Base-by-base conservation (phyloP, 176 grass and related monocot species). In the Lolium multiflorum region DNA sequence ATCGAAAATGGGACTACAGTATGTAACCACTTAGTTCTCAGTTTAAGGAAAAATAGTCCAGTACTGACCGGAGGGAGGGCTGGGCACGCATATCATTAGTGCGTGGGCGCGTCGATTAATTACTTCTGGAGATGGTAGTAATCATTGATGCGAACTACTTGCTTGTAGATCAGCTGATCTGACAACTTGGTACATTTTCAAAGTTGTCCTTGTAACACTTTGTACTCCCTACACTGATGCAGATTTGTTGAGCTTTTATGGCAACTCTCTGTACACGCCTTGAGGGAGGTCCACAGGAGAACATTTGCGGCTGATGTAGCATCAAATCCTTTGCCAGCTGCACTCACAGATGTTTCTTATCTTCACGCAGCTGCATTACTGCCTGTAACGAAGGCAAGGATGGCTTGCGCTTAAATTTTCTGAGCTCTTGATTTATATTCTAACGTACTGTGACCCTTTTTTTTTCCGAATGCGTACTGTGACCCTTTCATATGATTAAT, bases 191-290 rank as follows among this genome's bases (percentile, higher is more conserved):
- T 25, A 71, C 47, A 71, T 77, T 79, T 90, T 66, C 3, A 82
- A 24, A 28, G 24, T 78, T 71, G 4, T 54, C 57, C 18, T 35
- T 54, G 9, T 82, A 85, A 81, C 48, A 24, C 11, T 78, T 69
- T 83, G 73, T 79, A 64, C 20, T 67, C 79, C 24, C 9, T 77
- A 79, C 47, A 77, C 43, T 52, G n/a, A 59, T 90, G 85, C 94
- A 99, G 97, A 87, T 99, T 99, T 91, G 94, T 99, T 64, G 97
- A 99, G 90, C 97, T 99, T 87, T 90, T 99, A 67, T 99, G 97
- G 97, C 97, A 99, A 87, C 94, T 99, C 71, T 99, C 97, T 50
- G 97, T 97, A 77, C 94, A 99, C 85, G 91, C 94, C 76, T 88
- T 99, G 88, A 94, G 97, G 74, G 97, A 99, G 82, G 97, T 99